A percentile compares a stretch with the other conserved stretches of the same genome.
phyloP scores from a whole-genome alignment of 495 filamentous ascomycete genomes.

The Aspergillus nidulans region DNA sequence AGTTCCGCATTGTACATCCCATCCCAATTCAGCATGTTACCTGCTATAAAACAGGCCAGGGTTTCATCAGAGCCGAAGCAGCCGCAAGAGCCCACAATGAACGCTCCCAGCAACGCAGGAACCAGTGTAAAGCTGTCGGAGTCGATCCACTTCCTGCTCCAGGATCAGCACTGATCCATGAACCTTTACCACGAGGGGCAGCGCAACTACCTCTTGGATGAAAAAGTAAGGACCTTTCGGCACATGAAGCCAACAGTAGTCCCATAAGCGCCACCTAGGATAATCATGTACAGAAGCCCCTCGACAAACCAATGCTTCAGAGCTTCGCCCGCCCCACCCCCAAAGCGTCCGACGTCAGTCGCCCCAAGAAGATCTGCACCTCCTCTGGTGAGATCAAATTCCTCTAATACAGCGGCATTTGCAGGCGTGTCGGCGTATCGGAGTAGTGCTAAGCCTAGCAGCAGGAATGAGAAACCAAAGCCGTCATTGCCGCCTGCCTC shows the following conservation, averaged over 20 bases:
- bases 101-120: constrained; percentile 31
- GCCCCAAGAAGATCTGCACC: constrained; percentile 28
- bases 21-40: constrained; percentile 38
- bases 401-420: constrained; percentile 16
- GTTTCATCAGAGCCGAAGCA: constrained; percentile 39
- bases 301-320: constrained; percentile 39
- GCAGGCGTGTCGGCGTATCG: constrained; percentile 44
- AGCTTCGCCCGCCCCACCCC: constrained; percentile 28
- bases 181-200: not conserved
- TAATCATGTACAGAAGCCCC: constrained; percentile 38
- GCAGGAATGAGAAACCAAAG: constrained; percentile 56
- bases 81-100: constrained; percentile 38
- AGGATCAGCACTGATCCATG: not conserved
- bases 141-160: constrained; percentile 31
- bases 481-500: constrained; percentile 60
- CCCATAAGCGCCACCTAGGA: constrained; percentile 34
- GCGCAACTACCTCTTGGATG: constrained; percentile 21
- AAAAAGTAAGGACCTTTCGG: constrained; percentile 27
- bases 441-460: constrained; percentile 52
- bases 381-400: constrained; percentile 21
- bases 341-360: constrained; percentile 29
- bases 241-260: constrained; percentile 28
- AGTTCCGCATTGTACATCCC: constrained; percentile 30
- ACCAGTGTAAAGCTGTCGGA: constrained; percentile 31
- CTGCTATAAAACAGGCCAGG: constrained; percentile 37